A percentile compares a stretch with the other conserved stretches of the same genome.
These are phyloP conservation scores for Chaetoscypha palmicola DNA, from an alignment of 2,329 filamentous ascomycete genomes.

Conservation along the genomic window DNA sequence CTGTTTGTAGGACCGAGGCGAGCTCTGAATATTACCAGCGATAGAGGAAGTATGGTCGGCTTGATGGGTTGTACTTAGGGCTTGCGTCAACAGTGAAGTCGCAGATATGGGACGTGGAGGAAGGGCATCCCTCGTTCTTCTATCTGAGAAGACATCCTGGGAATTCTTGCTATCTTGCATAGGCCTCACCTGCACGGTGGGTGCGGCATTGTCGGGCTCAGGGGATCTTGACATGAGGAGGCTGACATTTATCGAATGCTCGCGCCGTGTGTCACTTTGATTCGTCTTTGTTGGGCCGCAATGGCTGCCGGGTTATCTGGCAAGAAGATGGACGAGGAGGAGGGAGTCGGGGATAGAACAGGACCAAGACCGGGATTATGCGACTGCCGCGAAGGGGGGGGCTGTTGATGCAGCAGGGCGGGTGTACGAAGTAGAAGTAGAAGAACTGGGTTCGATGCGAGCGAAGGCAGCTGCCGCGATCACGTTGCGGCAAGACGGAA, in stretches of 20 bases:
- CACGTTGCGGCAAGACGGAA: not conserved
- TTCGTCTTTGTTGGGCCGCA: slow-evolving; percentile 26
- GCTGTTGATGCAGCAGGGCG: too few species aligned
- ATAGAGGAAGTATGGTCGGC: slow-evolving; percentile 11
- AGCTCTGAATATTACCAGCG: slow-evolving; percentile 1
- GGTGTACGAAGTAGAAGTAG: too few species aligned
- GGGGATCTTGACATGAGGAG: slow-evolving; percentile 31
- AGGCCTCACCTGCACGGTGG: slow-evolving; percentile 26
- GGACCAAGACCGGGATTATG: not conserved
- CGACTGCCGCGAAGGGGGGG: not conserved
- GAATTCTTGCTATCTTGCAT: slow-evolving; percentile 16
- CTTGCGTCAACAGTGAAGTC: slow-evolving; percentile 27
- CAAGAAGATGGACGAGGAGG: not conserved
- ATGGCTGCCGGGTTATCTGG: slow-evolving; percentile 14
- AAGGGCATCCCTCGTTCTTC: slow-evolving; percentile 16
- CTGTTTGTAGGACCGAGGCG: slow-evolving; percentile 3
- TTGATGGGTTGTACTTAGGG: slow-evolving; percentile 20
- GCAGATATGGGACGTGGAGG: slow-evolving; percentile 21
- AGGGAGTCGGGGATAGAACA: not conserved
- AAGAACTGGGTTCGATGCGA: not conserved
- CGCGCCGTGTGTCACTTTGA: slow-evolving; percentile 27
- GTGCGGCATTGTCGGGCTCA: slow-evolving; percentile 31
- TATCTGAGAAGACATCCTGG: slow-evolving; percentile 21
- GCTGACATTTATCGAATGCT: slow-evolving; percentile 30
- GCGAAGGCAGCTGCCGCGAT: not conserved